A percentile compares a stretch with the other conserved stretches of the same genome.
Conservation (phyloP, 2,329 filamentous ascomycete species). For the Cordyceps javanica region DNA sequence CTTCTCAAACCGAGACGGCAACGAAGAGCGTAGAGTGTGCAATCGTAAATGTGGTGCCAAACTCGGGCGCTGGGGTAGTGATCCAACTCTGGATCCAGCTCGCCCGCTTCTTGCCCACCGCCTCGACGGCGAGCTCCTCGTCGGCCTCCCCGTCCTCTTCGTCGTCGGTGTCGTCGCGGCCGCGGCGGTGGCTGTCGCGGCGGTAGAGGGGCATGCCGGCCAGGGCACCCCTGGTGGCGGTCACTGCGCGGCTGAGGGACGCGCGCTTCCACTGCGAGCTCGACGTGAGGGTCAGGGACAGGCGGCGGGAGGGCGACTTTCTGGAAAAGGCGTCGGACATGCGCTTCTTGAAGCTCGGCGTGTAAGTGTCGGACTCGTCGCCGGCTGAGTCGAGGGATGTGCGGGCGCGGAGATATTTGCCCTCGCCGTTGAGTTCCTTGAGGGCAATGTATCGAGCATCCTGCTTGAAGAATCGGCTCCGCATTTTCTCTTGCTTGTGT, state of each 20-base stretch:
- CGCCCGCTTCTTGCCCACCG: background rate
- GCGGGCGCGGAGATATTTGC: background rate
- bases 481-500: background rate
- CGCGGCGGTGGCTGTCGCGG: background rate
- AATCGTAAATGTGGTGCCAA: background rate
- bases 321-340: constrained; percentile 3
- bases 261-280: background rate
- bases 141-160: background rate
- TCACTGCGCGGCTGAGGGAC: background rate
- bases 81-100: background rate
- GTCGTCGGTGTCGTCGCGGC: background rate
- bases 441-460: constrained; percentile 8
- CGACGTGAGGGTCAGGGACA: background rate
- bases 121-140: background rate
- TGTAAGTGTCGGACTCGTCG: background rate
- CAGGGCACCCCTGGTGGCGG: background rate
- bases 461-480: constrained; percentile 1
- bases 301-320: background rate
- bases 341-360: constrained; percentile 6
- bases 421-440: constrained; percentile 2
- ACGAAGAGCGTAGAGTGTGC: constrained; percentile 1
- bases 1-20: background rate
- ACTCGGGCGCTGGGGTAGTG: background rate
- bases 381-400: background rate
- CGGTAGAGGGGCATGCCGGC: background rate